Evolutionary conservation across 208 protist genomes (phyloP).

Genomic region (Trichomonas gallinae): DNA sequence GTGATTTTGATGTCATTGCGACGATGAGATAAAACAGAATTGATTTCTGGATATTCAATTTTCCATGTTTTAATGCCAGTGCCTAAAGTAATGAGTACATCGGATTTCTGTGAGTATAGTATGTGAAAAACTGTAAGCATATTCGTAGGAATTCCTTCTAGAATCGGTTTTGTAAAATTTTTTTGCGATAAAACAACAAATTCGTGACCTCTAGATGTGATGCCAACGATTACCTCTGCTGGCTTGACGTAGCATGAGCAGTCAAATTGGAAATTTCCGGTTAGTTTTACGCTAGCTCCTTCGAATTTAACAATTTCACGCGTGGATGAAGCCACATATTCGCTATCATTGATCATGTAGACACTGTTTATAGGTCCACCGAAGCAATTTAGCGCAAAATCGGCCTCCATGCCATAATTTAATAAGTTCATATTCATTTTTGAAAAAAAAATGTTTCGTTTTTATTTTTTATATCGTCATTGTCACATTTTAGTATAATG

Average conservation of each 20-base stretch:
- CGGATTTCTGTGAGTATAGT: background rate
- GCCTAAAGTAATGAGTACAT: background rate
- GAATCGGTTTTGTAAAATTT: background rate
- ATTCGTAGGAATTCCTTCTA: background rate
- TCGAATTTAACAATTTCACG: background rate
- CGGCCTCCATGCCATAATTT: background rate
- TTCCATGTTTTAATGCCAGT: background rate
- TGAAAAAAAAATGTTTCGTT: background rate
- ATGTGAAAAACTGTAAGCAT: background rate
- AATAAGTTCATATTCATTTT: background rate
- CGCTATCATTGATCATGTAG: background rate
- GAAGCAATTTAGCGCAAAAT: background rate
- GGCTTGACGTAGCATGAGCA: background rate
- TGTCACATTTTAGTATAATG: too few relatives aligned
- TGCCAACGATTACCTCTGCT: background rate
- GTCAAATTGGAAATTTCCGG: background rate
- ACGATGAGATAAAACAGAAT: background rate
- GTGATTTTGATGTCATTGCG: background rate
- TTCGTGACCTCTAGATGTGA: background rate
- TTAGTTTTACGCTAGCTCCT: background rate
- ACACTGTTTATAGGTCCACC: background rate
- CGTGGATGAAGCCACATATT: background rate
- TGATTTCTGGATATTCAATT: background rate
- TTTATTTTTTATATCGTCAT: background rate
- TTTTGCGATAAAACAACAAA: background rate